Conservation (phyloP, 2,329 filamentous ascomycete genomes). For the Diaporthe aspalathi region DNA sequence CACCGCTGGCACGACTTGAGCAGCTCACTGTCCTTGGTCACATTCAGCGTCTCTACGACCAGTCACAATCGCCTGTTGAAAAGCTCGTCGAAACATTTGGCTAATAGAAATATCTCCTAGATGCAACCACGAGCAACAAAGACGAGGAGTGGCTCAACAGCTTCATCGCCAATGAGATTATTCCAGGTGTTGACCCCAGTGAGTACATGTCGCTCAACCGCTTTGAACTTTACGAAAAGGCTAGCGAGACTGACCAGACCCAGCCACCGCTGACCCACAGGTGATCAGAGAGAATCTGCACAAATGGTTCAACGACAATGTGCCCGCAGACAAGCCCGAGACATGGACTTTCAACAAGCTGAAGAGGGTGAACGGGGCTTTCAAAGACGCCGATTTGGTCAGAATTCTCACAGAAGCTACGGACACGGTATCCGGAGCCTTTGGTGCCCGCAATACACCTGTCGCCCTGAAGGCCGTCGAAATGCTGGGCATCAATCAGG, state of each 20-base stretch:
- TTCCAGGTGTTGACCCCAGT: neutral
- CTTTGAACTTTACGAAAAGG: neutral
- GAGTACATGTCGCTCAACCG: neutral
- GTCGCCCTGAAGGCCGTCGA: neutral
- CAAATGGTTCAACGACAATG: neutral
- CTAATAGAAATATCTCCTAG: neutral
- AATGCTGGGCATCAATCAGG: slow-evolving; percentile 1
- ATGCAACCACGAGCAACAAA: neutral
- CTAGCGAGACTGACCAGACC: neutral
- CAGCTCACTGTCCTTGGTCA: too few relatives aligned
- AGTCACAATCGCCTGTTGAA: neutral
- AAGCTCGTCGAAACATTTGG: too few relatives aligned
- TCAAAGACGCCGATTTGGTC: neutral
- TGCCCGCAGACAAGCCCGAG: neutral
- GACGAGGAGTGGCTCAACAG: slow-evolving; percentile 12
- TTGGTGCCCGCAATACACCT: slow-evolving; percentile 2
- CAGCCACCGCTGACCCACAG: neutral
- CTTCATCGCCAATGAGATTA: neutral
- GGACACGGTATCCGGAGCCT: neutral
- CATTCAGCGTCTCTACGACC: neutral
- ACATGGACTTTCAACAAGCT: slow-evolving; percentile 1
- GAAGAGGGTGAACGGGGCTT: neutral
- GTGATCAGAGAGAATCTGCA: neutral
- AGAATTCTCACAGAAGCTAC: neutral
- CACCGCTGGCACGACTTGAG: too few relatives aligned